Conservation (phyloP, 148 eudicot species). For the Nepenthes mirabilis region DNA sequence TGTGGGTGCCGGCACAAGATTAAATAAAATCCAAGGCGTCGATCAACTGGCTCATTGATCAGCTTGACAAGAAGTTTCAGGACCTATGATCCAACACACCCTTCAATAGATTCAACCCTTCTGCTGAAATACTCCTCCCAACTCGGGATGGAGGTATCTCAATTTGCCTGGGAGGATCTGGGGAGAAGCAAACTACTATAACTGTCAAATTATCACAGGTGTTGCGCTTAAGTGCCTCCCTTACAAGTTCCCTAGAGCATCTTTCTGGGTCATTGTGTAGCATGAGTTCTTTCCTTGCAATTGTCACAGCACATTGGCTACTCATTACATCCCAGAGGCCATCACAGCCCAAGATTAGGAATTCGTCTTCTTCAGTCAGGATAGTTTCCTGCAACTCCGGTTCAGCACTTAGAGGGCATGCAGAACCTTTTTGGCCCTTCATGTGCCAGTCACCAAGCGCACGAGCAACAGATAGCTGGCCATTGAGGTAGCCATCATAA, state of each 20-base stretch:
- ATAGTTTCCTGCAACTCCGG: conserved; percentile 65
- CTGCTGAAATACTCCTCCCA: conserved; percentile 64
- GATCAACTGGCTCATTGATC: not conserved
- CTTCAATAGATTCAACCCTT: conserved; percentile 64
- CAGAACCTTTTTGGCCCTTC: conserved; percentile 63
- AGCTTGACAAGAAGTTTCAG: conserved; percentile 10
- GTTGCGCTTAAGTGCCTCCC: conserved; percentile 69
- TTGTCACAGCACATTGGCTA: conserved; percentile 72
- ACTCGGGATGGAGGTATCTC: conserved; percentile 34
- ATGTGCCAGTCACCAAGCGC: conserved; percentile 95
- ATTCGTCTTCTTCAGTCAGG: conserved; percentile 69
- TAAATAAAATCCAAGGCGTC: no score
- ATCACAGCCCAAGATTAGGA: conserved; percentile 70
- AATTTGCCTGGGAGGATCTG: conserved; percentile 63
- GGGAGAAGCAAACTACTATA: conserved; percentile 55
- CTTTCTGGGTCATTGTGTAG: conserved; percentile 75
- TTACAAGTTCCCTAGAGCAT: conserved; percentile 61
- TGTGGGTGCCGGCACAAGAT: no score
- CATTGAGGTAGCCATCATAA: conserved; percentile 84
- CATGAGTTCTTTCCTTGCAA: conserved; percentile 59
- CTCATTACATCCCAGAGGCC: conserved; percentile 97
- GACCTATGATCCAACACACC: conserved; percentile 47
- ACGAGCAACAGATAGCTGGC: conserved; percentile 73
- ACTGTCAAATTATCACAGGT: conserved; percentile 69
- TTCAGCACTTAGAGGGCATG: conserved; percentile 63